Evolutionary conservation across 148 eudicot genomes (phyloP).

Genomic region (Cornus controversa): DNA sequence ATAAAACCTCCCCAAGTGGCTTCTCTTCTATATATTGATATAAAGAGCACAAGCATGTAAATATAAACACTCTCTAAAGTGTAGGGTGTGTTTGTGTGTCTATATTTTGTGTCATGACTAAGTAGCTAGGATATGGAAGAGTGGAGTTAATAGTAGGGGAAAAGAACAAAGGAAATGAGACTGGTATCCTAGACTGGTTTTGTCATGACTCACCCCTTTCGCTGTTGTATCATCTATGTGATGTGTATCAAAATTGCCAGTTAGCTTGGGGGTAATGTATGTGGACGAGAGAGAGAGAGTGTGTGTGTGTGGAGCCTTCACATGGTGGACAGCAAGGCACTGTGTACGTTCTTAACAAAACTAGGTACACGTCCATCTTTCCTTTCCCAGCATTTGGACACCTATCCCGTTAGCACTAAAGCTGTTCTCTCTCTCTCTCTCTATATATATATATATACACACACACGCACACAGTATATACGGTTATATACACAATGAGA

Average conservation of each 20-base stretch:
- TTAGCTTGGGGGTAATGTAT: conserved; percentile 21
- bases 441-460: too few species aligned
- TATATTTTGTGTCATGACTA: not conserved
- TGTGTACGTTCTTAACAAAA: conserved; percentile 23
- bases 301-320: not conserved
- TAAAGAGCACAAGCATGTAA: not conserved
- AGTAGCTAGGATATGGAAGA: not conserved
- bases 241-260: conserved; percentile 49
- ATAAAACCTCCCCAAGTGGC: too few species aligned
- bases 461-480: too few species aligned
- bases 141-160: not conserved
- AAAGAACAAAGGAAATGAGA: conserved; percentile 18
- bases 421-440: not conserved
- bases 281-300: not conserved
- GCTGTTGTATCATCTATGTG: conserved; percentile 1
- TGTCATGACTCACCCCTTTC: conserved; percentile 26
- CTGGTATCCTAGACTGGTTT: conserved; percentile 32
- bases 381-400: conserved; percentile 33
- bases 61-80: too few species aligned
- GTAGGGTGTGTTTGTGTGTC: not conserved
- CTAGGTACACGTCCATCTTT: conserved; percentile 25
- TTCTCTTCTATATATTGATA: too few species aligned
- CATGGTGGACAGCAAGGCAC: conserved; percentile 35
- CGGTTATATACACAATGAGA: too few species aligned
- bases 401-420: conserved; percentile 2